Evolutionary conservation across 306 rosid genomes (phyloP), one percentile per base, ranked within the genome.

Genomic region (Cucurbita ficifolia): DNA sequence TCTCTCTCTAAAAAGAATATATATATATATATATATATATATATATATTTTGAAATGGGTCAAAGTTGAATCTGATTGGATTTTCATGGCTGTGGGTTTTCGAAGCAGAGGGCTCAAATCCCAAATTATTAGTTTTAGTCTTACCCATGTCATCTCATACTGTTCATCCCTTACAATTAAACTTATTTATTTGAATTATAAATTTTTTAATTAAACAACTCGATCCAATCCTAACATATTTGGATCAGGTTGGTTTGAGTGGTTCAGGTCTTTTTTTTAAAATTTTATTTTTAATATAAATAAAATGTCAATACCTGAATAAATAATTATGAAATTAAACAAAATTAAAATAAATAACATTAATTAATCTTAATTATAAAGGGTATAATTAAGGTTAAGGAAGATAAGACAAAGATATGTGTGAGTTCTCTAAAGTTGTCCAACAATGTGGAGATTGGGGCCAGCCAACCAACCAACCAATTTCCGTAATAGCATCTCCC

Each of bases 351-450:
- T 29, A 29, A 29, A 29, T 29, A 29, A 29, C 33, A 29, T 29
- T 2, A 29, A 29, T 29, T 29, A 29, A 29, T 29, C 33, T 29
- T 29, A 29, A 2, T 29, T 2, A 29, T 29, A 29, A 29, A 29
- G 33, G 3, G 33, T 29, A 29, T 29, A 29, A 29, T 29, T 29
- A 29, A 29, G 33, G 33, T 29, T 29, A 29, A 29, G 33, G 33
- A 29, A 29, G 33, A 29, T 29, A 29, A 29, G 33, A 29, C 33
- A 29, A 29, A 29, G 33, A 29, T 29, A 29, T 29, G 2, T 57
- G 11, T 68, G 70, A 64, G 45, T 54, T 75, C 76, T 86, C 79
- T 77, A 35, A 46, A 62, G 0, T 38, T 79, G 74, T 62, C 55
- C 33, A 58, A 52, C 19, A 13, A 56, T 56, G 9, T 56, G 22